These are phyloP conservation scores for Trametes coccinea DNA, from an alignment of 768 basidiomycete genomes.

Conservation along the genomic window DNA sequence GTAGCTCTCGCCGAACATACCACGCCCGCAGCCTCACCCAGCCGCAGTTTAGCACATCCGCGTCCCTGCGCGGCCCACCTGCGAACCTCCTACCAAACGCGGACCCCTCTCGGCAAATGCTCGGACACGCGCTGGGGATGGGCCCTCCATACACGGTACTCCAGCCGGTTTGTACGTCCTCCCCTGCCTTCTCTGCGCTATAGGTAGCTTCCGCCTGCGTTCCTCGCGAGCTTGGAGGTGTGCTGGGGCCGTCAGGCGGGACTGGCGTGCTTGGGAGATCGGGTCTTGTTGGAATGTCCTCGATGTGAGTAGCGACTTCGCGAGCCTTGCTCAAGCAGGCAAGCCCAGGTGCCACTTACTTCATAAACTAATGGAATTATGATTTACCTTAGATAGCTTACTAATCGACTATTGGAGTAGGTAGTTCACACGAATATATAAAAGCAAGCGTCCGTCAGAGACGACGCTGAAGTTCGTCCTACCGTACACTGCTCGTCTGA, in stretches of 20 bases:
- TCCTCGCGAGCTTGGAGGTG: neutral
- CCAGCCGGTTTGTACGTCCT: constrained; percentile 2
- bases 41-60: neutral
- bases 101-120: constrained; percentile 16
- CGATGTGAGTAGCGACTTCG: no score
- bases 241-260: neutral
- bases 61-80: neutral
- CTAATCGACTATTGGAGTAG: no score
- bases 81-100: constrained; percentile 8
- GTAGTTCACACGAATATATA: no score
- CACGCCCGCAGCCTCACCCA: constrained; percentile 2
- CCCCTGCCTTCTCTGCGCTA: neutral
- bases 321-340: no score
- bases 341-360: no score
- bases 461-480: no score
- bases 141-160: constrained; percentile 6
- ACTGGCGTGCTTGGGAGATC: no score
- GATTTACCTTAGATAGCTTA: no score
- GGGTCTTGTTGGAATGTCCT: neutral
- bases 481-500: no score
- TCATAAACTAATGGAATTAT: no score
- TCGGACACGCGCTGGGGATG: constrained; percentile 11
- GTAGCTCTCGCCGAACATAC: constrained; percentile 9
- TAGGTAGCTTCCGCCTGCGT: neutral
- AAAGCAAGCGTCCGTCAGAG: no score